Conservation (phyloP, 768 basidiomycete species). For the Galerina marginata region DNA sequence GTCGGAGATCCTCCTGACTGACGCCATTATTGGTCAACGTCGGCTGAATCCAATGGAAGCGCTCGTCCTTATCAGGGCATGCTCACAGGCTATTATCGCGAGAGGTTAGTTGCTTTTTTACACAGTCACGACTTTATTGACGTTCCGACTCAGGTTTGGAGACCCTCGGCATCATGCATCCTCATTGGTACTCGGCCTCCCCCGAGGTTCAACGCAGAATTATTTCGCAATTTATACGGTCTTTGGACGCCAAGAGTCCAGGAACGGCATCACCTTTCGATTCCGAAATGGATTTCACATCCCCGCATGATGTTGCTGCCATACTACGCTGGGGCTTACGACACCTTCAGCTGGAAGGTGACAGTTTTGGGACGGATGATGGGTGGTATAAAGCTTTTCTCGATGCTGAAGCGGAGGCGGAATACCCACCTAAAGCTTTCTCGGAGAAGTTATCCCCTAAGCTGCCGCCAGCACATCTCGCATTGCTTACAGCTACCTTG, state of each 20-base stretch:
- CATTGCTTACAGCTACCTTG: constrained; percentile 61
- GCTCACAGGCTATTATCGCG: constrained; percentile 68
- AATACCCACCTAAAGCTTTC: constrained; percentile 70
- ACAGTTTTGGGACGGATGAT: constrained; percentile 64
- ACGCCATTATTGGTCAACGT: constrained; percentile 60
- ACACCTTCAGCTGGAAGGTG: constrained; percentile 67
- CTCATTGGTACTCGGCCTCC: constrained; percentile 82
- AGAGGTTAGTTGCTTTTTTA: constrained; percentile 54
- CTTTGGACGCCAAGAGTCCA: constrained; percentile 53
- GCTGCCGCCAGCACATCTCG: constrained; percentile 60
- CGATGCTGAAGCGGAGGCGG: constrained; percentile 58
- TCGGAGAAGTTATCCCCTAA: constrained; percentile 64
- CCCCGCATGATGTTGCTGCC: constrained; percentile 79
- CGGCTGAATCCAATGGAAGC: constrained; percentile 68
- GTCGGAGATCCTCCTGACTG: constrained; percentile 49
- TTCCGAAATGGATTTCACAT: constrained; percentile 66
- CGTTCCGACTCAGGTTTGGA: constrained; percentile 62
- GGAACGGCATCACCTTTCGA: constrained; percentile 54
- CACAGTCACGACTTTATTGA: constrained; percentile 8
- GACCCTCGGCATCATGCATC: constrained; percentile 83
- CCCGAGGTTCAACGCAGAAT: constrained; percentile 69
- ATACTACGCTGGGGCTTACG: constrained; percentile 83
- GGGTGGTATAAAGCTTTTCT: constrained; percentile 74
- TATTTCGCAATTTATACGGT: constrained; percentile 74
- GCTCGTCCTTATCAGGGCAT: constrained; percentile 66